Conservation (phyloP, 2,329 filamentous ascomycete genomes). For the Pseudogymnoascus sp. region DNA sequence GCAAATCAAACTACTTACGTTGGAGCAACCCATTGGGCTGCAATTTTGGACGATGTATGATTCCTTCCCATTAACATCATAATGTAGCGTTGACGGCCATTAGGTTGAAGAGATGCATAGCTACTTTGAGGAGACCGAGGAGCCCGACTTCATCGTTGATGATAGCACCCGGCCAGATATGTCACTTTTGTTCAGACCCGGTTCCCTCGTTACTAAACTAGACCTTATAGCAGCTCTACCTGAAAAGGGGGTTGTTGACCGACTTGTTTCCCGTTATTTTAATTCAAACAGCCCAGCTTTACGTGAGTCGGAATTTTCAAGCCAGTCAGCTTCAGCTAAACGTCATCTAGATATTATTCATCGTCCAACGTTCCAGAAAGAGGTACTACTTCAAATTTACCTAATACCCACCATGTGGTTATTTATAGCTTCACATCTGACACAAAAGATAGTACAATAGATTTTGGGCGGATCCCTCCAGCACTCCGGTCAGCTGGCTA, state of each 20-base stretch:
- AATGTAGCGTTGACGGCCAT: neutral
- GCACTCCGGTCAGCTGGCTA: conserved; percentile 40
- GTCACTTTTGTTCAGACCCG: conserved; percentile 33
- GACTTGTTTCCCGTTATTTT: conserved; percentile 47
- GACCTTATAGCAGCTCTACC: conserved; percentile 45
- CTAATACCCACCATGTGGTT: conserved; percentile 11
- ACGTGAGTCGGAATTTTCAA: conserved; percentile 31
- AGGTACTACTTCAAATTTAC: conserved; percentile 27
- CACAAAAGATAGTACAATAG: conserved; percentile 35
- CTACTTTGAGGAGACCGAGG: conserved; percentile 42
- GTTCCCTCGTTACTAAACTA: conserved; percentile 33
- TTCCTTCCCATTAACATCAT: neutral
- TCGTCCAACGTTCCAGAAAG: conserved; percentile 43
- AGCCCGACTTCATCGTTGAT: conserved; percentile 19
- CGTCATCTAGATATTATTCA: conserved; percentile 42
- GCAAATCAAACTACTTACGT: conserved; percentile 44
- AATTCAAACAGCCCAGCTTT: conserved; percentile 45
- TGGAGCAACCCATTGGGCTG: conserved; percentile 53
- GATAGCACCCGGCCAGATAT: conserved; percentile 31
- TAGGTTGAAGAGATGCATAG: conserved; percentile 53
- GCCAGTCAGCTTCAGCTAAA: conserved; percentile 11
- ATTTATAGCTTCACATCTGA: conserved; percentile 9
- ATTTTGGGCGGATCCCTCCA: conserved; percentile 41
- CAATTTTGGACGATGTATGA: conserved; percentile 52
- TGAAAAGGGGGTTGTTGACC: conserved; percentile 39